Evolutionary conservation across 2,329 filamentous ascomycete species (phyloP).

Genomic region (Apiospora kogelbergensis): DNA sequence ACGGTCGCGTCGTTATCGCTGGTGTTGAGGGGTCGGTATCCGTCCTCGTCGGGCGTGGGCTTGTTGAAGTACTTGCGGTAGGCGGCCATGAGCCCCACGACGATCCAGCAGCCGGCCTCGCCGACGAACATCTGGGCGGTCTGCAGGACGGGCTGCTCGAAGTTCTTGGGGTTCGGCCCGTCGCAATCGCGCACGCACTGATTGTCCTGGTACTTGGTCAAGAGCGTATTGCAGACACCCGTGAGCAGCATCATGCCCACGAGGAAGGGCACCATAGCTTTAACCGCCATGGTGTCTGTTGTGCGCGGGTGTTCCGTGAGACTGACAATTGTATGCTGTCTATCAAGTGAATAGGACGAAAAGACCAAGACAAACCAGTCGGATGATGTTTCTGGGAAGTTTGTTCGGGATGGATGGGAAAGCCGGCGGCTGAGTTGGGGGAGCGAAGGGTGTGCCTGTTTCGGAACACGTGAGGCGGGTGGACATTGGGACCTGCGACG

Average conservation of each 20-base stretch:
- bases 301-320: background rate
- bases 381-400: background rate
- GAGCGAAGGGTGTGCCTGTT: background rate
- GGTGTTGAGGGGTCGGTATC: slow-evolving; percentile 66
- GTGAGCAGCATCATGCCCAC: slow-evolving; percentile 97
- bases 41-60: slow-evolving; percentile 43
- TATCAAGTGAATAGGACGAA: too few relatives aligned
- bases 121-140: slow-evolving; percentile 98
- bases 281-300: slow-evolving; percentile 61
- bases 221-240: slow-evolving; percentile 92
- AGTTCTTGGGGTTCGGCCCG: slow-evolving; percentile 64
- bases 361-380: background rate
- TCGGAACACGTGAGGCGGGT: slow-evolving; percentile 4
- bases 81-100: slow-evolving; percentile 70
- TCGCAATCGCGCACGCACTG: slow-evolving; percentile 94
- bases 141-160: slow-evolving; percentile 95
- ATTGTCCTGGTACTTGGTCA: slow-evolving; percentile 98
- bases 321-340: background rate
- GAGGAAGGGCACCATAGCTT: slow-evolving; percentile 75
- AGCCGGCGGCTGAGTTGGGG: background rate
- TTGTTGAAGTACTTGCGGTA: slow-evolving; percentile 58
- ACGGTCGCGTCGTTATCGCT: slow-evolving; percentile 40
- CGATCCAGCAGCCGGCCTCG: slow-evolving; percentile 94
- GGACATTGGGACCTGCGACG: background rate
- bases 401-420: background rate